A percentile compares a stretch with the other conserved stretches of the same genome.
These are phyloP conservation scores for Gaeumannomyces sp. DNA, from an alignment of 2,329 filamentous ascomycete species.

Conservation along the genomic window DNA sequence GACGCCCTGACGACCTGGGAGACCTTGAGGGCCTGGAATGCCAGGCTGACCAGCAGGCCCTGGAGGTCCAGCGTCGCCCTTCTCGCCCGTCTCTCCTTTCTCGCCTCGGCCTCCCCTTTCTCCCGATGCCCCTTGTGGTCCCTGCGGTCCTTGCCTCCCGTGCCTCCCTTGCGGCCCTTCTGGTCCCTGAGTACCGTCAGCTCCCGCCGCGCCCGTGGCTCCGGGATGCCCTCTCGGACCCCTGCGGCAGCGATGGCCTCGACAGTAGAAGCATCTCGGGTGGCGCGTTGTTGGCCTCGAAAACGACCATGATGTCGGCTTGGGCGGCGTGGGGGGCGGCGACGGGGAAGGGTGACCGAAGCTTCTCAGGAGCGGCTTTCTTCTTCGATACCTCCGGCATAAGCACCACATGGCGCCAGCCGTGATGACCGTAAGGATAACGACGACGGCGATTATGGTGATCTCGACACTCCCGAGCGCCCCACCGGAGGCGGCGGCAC, in stretches of 20 bases:
- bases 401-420: constrained; percentile 3
- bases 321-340: neutral
- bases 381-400: neutral
- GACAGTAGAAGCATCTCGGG: neutral
- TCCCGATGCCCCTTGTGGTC: neutral
- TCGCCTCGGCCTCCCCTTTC: neutral
- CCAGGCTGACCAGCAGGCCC: constrained; percentile 5
- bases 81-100: neutral
- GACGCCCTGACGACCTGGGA: neutral
- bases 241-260: neutral
- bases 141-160: neutral
- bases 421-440: constrained; percentile 4
- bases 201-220: neutral
- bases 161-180: no score
- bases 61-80: neutral
- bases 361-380: no score
- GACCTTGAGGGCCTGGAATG: constrained; percentile 2
- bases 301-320: neutral
- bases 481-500: neutral
- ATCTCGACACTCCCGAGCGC: neutral
- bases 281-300: neutral
- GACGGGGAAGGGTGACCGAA: neutral
- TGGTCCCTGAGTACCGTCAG: neutral
- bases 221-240: neutral
- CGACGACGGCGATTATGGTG: constrained; percentile 8